Evolutionary conservation across 1,139 yeast species (phyloP).

Genomic region (Hyphopichia fennica): DNA sequence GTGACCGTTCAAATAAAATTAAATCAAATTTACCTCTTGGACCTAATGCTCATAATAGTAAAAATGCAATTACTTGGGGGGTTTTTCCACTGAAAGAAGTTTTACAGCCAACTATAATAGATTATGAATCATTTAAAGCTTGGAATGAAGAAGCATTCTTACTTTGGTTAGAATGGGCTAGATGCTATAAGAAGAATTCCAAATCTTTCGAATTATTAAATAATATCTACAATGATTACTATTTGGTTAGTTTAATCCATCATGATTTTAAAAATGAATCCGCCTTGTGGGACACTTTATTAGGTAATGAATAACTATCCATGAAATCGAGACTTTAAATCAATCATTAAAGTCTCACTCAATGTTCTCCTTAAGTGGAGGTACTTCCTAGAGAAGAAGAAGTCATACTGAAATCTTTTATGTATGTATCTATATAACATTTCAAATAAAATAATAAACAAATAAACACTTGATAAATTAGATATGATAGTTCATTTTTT

Average conservation of each 20-base stretch:
- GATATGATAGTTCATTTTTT: too few species aligned
- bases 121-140: constrained; percentile 82
- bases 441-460: background rate
- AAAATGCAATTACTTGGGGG: constrained; percentile 94
- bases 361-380: too few species aligned
- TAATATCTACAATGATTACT: constrained; percentile 59
- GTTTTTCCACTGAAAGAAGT: constrained; percentile 87
- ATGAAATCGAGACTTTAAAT: constrained; percentile 2
- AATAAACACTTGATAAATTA: too few species aligned
- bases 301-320: constrained; percentile 24
- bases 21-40: constrained; percentile 54
- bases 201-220: constrained; percentile 61
- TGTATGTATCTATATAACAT: background rate
- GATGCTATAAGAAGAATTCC: constrained; percentile 62
- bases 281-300: constrained; percentile 74
- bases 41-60: constrained; percentile 28
- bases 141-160: constrained; percentile 95
- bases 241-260: constrained; percentile 79
- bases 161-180: constrained; percentile 91
- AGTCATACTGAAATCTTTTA: too few species aligned
- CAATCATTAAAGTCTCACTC: background rate
- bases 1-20: constrained; percentile 60
- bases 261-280: constrained; percentile 77
- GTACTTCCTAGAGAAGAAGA: too few species aligned
- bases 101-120: constrained; percentile 85